Evolutionary conservation across 768 basidiomycete genomes (phyloP), one percentile per base, ranked within the genome.

Genomic region (Russula griseocarnosa): DNA sequence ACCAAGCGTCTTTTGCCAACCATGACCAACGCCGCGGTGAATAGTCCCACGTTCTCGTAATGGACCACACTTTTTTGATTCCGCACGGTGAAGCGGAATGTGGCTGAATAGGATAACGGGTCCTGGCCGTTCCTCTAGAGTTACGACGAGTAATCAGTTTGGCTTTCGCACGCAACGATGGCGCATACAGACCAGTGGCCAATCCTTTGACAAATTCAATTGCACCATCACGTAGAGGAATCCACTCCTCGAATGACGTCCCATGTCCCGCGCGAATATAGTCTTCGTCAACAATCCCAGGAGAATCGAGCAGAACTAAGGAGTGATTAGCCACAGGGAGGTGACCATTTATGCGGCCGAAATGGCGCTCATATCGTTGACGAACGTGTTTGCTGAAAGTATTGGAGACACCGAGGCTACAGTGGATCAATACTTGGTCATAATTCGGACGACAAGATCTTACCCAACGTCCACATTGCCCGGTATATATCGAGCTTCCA

Each of bases 381-480:
- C 88, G 82, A 3, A 86, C 79, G 56, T 81, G 66, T 26, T 67
- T 66, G 51, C 51, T 64, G 52, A 66, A 66, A 49, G 61, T 28
- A 34, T 51, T 64, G 26, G 62, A 49, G 7, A 66, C 62, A 24
- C 62, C 62, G 28, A 66, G 65, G 57, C 65, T 64, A 36, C 24
- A 14, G 14, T n/a, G n/a, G 13, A 26, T 55, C n/a, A 44, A 16
- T 28, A 4, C 34, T 14, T n/a, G 42, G 8, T 18, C 6, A 28
- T 3, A 28, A n/a, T 40, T 3, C 5, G 28, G 14, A 16, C 3
- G 8, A 61, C 10, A 40, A 28, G 22, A 22, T 9, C 80, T 62
- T 72, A 90, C 85, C 89, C 91, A 40, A 89, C 79, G 71, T 98
- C 95, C 70, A 93, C 92, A 71, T 98, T 98, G 9, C 95, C 95